Conservation (phyloP, 305 asterid species). For the Solanum hybrid region DNA sequence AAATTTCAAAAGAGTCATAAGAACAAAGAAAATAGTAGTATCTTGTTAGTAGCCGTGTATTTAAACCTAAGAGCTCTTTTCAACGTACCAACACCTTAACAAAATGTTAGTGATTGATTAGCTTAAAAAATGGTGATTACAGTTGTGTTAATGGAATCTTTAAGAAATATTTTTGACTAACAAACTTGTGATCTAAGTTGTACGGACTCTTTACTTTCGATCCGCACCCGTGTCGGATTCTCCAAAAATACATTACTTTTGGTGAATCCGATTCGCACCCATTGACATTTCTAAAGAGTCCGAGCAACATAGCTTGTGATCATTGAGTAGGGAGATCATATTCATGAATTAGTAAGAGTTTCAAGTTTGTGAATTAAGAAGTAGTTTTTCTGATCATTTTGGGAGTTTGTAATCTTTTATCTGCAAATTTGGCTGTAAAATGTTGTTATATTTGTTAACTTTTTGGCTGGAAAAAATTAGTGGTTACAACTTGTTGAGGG, state of each 20-base stretch:
- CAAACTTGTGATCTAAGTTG: background rate
- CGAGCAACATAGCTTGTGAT: background rate
- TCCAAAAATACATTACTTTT: too few relatives aligned
- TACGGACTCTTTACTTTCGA: background rate
- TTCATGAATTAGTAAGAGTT: background rate
- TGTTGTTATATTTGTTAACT: background rate
- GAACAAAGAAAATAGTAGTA: background rate
- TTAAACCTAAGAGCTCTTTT: background rate
- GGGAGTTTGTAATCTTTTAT: background rate
- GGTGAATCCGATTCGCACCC: background rate
- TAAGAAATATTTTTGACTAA: background rate
- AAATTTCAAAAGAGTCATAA: background rate
- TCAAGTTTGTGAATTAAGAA: background rate
- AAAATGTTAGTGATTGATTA: background rate
- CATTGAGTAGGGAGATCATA: background rate
- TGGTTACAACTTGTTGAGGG: conserved; percentile 71
- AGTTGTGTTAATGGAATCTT: background rate
- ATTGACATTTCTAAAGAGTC: background rate
- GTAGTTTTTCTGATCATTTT: background rate
- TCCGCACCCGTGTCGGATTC: background rate
- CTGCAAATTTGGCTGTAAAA: background rate
- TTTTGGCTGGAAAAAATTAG: conserved; percentile 19
- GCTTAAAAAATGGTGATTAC: background rate
- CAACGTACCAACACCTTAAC: background rate
- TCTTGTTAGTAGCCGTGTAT: background rate